Evolutionary conservation across 129 eudicot species (phyloP), one percentile per base, ranked within the genome.

Genomic region (Pulicaria dysenterica): DNA sequence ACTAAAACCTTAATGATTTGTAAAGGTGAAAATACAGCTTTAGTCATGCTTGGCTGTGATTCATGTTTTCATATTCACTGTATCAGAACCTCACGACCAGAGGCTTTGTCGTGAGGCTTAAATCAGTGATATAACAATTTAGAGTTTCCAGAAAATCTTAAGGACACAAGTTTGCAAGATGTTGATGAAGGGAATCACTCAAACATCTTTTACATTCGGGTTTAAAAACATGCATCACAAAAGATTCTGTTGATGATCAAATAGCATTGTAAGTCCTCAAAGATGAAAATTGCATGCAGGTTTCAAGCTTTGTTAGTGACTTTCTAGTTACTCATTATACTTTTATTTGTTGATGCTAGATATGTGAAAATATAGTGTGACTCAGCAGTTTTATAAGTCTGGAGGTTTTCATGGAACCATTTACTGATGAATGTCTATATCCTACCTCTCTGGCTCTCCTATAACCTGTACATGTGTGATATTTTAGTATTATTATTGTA

Each of bases 31-130:
- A 10, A 48, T 48, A n/a, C n/a, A 5, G 10, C 0, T 48, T 15
- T 12, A 15, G 54, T 56, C 10, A 6, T 43, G 56, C 49, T 53
- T 51, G 63, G 9, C 37, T 53, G 17, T 12, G 71, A 17, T 55
- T 64, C 48, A 65, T 44, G 42, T 75, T 59, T 24, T 60, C 63
- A 16, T 19, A 77, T 69, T 69, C 81, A 69, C 81, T 69, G 48
- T 77, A 77, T 77, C 81, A 77, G 81, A 77, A 77, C 81, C 59
- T 69, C 76, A 42, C 38, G 76, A 77, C 48, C 12, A 31, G 36
- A 77, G 81, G 71, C 65, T 77, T 60, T 59, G 46, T 69, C 70
- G 42, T 69, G 76, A 69, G 81, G 76, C 76, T 77, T 77, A 77
- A 59, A 77, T 77, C 48, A 62, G 81, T 60, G 81, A 77, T 69